Base-by-base conservation (phyloP, 495 filamentous ascomycete species). In the Polyplosphaeria fusca region DNA sequence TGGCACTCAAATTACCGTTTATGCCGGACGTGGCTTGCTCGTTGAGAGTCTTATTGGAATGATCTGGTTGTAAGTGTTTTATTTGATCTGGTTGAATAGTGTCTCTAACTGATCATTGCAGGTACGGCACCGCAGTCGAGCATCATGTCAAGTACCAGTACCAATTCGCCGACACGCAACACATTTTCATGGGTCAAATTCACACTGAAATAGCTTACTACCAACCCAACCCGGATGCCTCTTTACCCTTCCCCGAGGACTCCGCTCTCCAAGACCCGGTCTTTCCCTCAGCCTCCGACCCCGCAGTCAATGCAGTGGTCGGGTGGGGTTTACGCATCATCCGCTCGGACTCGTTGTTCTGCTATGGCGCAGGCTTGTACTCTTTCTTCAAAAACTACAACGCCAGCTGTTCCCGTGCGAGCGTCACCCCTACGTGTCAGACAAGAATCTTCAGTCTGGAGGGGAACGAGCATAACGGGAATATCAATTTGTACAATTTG, bases 251-350 rank as follows among this genome's bases (percentile, higher is more conserved):
- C 70, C 72, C 68, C 0, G 55, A 71, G 0, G 71, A 76, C 11
- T 4, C 67, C 0, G 70, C 72, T 12, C 68, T 82, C 41, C 74
- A 23, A 46, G 68, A 71, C 55, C 67, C 68, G 1, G 22, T 55
- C 23, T 69, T 71, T 46, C 48, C 81, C 48, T 57, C 69, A 5
- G n/a, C 45, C 2, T 24, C 45, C 7, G 47, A 5, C 47, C 62
- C 7, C 65, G 68, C 32, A 79, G 80, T 64, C 86, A 40, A 26
- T 23, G 1, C 52, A 20, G 70, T 74, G 4, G 76, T 82, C 42
- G 75, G 84, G 0, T 87, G 85, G 73, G 86, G 82, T 19, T 73
- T 91, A 12, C 79, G 86, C 4, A 75, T 91, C 27, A 58, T 86
- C 32, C 70, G 82, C 68, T 82, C 77, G 14, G 67, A 70, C 1